These are phyloP conservation scores for Aspergillus funiculosus DNA, from an alignment of 495 filamentous ascomycete species.

Conservation along the genomic window DNA sequence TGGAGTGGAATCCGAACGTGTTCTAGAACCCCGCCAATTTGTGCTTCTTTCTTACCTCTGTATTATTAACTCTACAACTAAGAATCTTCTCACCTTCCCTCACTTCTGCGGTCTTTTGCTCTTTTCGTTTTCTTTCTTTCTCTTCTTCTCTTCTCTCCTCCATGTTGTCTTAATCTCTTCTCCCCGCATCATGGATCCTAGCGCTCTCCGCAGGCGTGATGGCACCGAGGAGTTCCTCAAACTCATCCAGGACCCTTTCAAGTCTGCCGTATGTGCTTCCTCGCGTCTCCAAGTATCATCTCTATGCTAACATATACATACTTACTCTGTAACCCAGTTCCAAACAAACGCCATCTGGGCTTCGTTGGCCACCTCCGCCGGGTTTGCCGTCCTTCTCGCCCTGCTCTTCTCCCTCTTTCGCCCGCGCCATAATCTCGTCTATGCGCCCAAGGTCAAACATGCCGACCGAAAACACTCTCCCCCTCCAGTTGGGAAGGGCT, in stretches of 20 bases:
- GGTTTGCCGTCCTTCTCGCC: conserved; percentile 62
- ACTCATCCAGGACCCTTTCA: conserved; percentile 46
- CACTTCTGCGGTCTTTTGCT: conserved; percentile 10
- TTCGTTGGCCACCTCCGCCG: conserved; percentile 77
- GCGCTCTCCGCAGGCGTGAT: conserved; percentile 19
- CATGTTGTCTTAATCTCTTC: conserved; percentile 25
- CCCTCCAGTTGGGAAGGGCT: conserved; percentile 79
- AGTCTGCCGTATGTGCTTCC: conserved; percentile 35
- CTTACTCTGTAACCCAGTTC: conserved; percentile 39
- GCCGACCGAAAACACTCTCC: conserved; percentile 87
- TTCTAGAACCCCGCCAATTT: conserved; percentile 4
- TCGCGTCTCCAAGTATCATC: background rate
- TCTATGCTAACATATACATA: background rate
- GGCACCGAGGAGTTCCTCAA: conserved; percentile 38
- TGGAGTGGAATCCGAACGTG: conserved; percentile 1
- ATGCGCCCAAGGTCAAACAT: conserved; percentile 90
- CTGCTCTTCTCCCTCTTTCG: conserved; percentile 82
- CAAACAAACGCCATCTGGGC: conserved; percentile 63
- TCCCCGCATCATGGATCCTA: conserved; percentile 30
- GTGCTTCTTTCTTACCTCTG: background rate
- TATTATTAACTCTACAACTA: background rate
- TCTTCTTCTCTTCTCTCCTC: conserved; percentile 12
- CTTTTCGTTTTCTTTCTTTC: conserved; percentile 10
- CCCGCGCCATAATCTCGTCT: conserved; percentile 84
- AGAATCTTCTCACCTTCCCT: conserved; percentile 8